phyloP scores from a whole-genome alignment of 352 stramenopile species.

The Pythium utonaiense region DNA sequence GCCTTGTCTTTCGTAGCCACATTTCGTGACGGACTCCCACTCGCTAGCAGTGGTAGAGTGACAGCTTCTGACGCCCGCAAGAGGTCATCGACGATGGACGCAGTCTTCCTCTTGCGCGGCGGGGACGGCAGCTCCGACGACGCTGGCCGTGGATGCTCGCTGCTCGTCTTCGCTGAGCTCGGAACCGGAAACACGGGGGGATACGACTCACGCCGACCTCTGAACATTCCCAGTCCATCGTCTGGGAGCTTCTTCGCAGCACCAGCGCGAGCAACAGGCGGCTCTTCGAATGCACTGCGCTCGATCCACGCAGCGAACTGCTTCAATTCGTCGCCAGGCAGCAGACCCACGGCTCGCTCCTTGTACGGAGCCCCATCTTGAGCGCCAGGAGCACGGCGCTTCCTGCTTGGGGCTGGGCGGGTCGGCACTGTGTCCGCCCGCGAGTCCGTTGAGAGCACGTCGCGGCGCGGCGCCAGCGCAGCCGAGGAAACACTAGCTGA shows the following conservation, averaged over 20 bases:
- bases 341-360: not conserved
- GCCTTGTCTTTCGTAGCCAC: slow-evolving; percentile 28
- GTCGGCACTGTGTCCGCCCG: not conserved
- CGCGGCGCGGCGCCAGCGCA: not conserved
- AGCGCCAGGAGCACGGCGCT: not conserved
- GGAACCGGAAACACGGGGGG: slow-evolving; percentile 13
- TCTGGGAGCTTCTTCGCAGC: slow-evolving; percentile 39
- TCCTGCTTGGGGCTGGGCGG: not conserved
- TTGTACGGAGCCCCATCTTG: not conserved
- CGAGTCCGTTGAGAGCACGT: not conserved
- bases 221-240: slow-evolving; percentile 54
- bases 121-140: slow-evolving; percentile 5
- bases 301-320: slow-evolving; percentile 50
- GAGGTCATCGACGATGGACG: slow-evolving; percentile 24
- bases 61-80: slow-evolving; percentile 14
- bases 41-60: slow-evolving; percentile 36
- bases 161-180: not conserved
- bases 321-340: slow-evolving; percentile 6
- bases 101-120: slow-evolving; percentile 12
- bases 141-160: not conserved
- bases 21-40: slow-evolving; percentile 4
- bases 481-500: not conserved
- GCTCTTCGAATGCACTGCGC: slow-evolving; percentile 26
- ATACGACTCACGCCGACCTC: slow-evolving; percentile 24
- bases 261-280: slow-evolving; percentile 39